Evolutionary conservation across 495 filamentous ascomycete species (phyloP), one percentile per base, ranked within the genome.

Genomic region (Apiosordaria backusii): DNA sequence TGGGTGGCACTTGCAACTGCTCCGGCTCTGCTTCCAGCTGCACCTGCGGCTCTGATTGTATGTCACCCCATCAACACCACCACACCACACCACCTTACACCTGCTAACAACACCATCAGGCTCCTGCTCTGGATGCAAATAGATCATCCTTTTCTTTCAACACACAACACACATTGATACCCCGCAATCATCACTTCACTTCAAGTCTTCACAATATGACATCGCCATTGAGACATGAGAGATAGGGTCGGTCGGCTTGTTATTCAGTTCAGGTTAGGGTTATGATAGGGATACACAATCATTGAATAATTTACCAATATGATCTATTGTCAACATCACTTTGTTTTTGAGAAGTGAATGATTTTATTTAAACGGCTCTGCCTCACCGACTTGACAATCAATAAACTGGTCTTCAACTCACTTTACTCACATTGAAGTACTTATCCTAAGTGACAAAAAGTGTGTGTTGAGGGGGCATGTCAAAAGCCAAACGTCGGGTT

Each of bases 1-100:
- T 82, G 80, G 77, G 76, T 71, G 78, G 77, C 67, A 75, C 78
- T 66, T 82, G 81, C 73, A 68, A 70, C 69, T 83, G 81, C 75
- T 76, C 78, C 73, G 80, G 80, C 65, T 62, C 61, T n/a, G 67
- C 74, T 61, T 72, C 72, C 7, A 65, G 64, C 63, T 82, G 75
- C 72, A 71, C 63, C 65, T 77, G 80, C 73, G 77, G 77, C 70
- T 70, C 72, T 35, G 63, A 69, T 69, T 82, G 80, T 82, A 71
- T 71, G 80, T 78, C 13, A 4, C 54, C 61, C 57, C 5, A 22
- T 21, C 55, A 5, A 13, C 58, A 29, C 10, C 63, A 50, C n/a
- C 19, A 7, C 26, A 26, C 63, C 3, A 50, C 18, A 9, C 23
- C 5, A 22, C 22, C 15, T 59, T 10, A 25, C 16, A 6, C 35